Conservation (phyloP, 2,329 filamentous ascomycete species). For the Monilinia polystroma region DNA sequence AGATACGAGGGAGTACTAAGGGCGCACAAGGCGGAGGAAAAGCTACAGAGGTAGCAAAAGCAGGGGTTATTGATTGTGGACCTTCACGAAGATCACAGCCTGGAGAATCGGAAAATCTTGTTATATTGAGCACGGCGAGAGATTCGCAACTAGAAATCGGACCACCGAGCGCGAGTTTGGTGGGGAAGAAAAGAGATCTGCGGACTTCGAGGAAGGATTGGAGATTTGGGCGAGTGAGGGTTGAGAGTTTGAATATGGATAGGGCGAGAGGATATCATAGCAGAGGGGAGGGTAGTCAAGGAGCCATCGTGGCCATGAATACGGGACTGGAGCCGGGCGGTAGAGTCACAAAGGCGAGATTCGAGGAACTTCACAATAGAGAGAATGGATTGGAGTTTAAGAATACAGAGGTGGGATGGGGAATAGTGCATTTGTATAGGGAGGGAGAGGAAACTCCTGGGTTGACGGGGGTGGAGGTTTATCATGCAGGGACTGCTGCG, state of each 20-base stretch:
- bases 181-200: slow-evolving; percentile 32
- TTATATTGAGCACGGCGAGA: background rate
- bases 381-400: slow-evolving; percentile 53
- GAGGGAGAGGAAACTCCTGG: slow-evolving; percentile 73
- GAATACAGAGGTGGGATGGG: slow-evolving; percentile 82
- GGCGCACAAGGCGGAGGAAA: too few species aligned
- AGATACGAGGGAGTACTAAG: background rate
- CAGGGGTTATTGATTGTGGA: slow-evolving; percentile 41
- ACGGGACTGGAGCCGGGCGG: slow-evolving; percentile 45
- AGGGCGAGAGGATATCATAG: slow-evolving; percentile 43
- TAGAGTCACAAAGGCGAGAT: slow-evolving; percentile 79
- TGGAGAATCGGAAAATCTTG: slow-evolving; percentile 8
- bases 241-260: slow-evolving; percentile 79
- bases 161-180: slow-evolving; percentile 41
- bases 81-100: slow-evolving; percentile 29
- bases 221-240: slow-evolving; percentile 74
- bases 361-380: slow-evolving; percentile 51
- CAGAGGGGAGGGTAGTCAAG: slow-evolving; percentile 45
- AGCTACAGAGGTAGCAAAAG: background rate
- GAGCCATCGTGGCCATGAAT: slow-evolving; percentile 30
- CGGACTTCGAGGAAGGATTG: slow-evolving; percentile 63
- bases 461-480: slow-evolving; percentile 47
- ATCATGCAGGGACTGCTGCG: slow-evolving; percentile 23
- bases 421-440: slow-evolving; percentile 89
- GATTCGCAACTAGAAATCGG: slow-evolving; percentile 29